Conservation (phyloP, 768 basidiomycete species). For the Leccinum truebloodii region DNA sequence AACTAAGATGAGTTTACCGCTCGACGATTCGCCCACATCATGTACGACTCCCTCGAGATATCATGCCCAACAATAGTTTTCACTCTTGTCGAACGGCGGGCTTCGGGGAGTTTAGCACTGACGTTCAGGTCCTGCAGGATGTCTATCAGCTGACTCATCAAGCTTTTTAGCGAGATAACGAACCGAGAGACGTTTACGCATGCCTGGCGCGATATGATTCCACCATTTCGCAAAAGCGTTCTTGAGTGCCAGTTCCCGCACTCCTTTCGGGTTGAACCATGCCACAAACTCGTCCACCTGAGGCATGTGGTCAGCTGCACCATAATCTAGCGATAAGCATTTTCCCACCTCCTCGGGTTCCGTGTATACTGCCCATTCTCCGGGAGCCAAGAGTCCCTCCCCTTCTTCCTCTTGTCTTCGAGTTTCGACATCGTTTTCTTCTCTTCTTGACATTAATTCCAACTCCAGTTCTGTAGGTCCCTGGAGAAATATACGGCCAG, state of each 20-base stretch:
- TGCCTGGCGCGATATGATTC: conserved; percentile 77
- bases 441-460: conserved; percentile 63
- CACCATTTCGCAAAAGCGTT: conserved; percentile 80
- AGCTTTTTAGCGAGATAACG: conserved; percentile 30
- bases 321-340: neutral
- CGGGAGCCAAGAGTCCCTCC: conserved; percentile 66
- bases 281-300: conserved; percentile 81
- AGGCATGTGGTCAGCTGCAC: conserved; percentile 13
- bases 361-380: conserved; percentile 92
- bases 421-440: conserved; percentile 52
- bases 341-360: conserved; percentile 77
- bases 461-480: conserved; percentile 84
- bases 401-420: conserved; percentile 81
- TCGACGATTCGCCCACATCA: conserved; percentile 85
- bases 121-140: conserved; percentile 62
- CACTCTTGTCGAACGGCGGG: conserved; percentile 74
- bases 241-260: conserved; percentile 82
- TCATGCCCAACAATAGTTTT: conserved; percentile 61
- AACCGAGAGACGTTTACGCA: conserved; percentile 74
- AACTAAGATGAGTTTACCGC: conserved; percentile 45
- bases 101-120: conserved; percentile 72
- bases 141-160: conserved; percentile 12
- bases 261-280: conserved; percentile 93
- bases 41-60: conserved; percentile 77
- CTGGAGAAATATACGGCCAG: conserved; percentile 90